Conservation (phyloP, 2,329 filamentous ascomycete species). For the Botrytis aclada region DNA sequence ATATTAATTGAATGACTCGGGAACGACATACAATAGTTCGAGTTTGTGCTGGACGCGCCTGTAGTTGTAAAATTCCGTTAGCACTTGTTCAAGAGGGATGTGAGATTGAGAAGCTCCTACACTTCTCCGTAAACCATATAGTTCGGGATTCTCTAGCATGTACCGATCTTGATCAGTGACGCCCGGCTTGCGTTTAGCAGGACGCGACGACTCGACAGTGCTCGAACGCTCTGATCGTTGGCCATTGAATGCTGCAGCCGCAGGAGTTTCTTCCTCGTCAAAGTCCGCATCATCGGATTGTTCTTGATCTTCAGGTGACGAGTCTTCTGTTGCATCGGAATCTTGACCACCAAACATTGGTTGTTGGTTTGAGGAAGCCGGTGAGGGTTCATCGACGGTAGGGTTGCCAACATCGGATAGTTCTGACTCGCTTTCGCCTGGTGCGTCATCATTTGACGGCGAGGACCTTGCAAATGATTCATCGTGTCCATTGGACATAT, state of each 20-base stretch:
- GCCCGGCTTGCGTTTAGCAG: constrained; percentile 68
- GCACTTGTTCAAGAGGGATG: constrained; percentile 7
- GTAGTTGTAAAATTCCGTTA: constrained; percentile 24
- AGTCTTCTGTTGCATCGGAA: constrained; percentile 35
- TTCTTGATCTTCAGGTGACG: constrained; percentile 44
- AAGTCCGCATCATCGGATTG: constrained; percentile 71
- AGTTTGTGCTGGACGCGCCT: constrained; percentile 58
- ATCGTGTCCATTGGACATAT: constrained; percentile 64
- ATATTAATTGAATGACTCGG: not conserved
- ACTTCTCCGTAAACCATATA: constrained; percentile 92
- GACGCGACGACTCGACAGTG: constrained; percentile 67
- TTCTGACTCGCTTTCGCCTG: constrained; percentile 68
- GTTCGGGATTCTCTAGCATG: constrained; percentile 86
- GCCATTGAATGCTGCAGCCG: constrained; percentile 47
- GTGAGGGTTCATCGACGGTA: constrained; percentile 49
- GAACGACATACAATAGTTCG: constrained; percentile 47
- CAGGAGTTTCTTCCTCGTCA: constrained; percentile 63
- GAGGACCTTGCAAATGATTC: constrained; percentile 52
- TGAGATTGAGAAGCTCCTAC: constrained; percentile 50
- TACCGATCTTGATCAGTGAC: constrained; percentile 68
- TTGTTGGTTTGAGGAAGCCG: constrained; percentile 43
- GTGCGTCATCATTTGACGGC: constrained; percentile 41
- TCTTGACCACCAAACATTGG: constrained; percentile 36
- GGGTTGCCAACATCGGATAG: constrained; percentile 67
- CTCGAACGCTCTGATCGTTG: constrained; percentile 55